Base-by-base conservation (phyloP, 2,329 filamentous ascomycete genomes). In the Penicillium sp. region DNA sequence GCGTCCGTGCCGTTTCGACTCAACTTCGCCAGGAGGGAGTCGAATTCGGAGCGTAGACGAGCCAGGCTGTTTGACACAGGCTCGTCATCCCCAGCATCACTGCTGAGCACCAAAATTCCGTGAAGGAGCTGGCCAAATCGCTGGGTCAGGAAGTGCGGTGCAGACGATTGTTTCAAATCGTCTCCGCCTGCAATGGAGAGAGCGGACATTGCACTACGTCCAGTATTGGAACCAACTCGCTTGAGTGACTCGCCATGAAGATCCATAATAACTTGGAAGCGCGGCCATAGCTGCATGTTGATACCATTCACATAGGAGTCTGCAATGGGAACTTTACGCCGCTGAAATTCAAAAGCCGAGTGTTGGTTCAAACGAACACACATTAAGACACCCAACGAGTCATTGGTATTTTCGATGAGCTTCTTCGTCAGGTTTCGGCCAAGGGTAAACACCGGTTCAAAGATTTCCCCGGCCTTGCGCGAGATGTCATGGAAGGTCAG, bases 231-330 rank as follows among this genome's bases (percentile, higher is more conserved):
- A 2, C 81, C 79, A 44, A 80, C 75, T 56, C 81, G 82, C 49
- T 88, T 89, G 33, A 99, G 82, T 1, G 90, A 95, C 51, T 96
- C 92, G 75, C 89, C 92, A 71, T 99, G 94, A 53, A 88, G 83
- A 70, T 96, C 92, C 86, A 99, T 96, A 65, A 96, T 87, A 54
- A 90, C 85, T 74, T 99, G 95, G 67, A 99, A 89, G 25, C 93
- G 88, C 7, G 94, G 94, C 94, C 94, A 99, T 6, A 99, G 84
- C 2, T 94, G 84, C 91, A 99, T 99, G 68, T 89, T 92, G 5
- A 91, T 96, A 44, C 86, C 92, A 71, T 99, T 99, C 70, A 97
- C 88, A 70, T 99, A 99, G 37, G 85, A 83, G 69, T 99, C 94
- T 2, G 90, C 87, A 5, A 91, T 88, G 0, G 94, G 94, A 1